Conservation (phyloP, 1,284 basidiomycete genomes). For the Caloboletus firmus region DNA sequence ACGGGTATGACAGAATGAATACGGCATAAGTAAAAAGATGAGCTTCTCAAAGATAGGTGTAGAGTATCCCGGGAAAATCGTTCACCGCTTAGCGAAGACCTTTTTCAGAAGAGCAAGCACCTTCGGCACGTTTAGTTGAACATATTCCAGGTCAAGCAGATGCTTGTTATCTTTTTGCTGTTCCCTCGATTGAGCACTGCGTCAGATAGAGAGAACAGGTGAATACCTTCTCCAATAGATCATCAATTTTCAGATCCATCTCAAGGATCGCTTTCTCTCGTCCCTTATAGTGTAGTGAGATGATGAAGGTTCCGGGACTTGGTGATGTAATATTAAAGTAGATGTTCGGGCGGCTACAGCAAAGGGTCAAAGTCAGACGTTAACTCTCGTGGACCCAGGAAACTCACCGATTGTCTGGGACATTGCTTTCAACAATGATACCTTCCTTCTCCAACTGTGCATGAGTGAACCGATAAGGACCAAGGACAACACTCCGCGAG, state of each 20-base stretch:
- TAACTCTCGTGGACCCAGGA: not conserved
- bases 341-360: conserved; percentile 87
- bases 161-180: conserved; percentile 99
- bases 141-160: conserved; percentile 93
- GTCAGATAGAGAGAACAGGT: not conserved
- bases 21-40: conserved; percentile 34
- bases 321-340: conserved; percentile 99
- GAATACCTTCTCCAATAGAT: conserved; percentile 90
- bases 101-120: conserved; percentile 90
- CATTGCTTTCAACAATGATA: conserved; percentile 98
- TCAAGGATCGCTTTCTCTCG: conserved; percentile 99
- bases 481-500: conserved; percentile 80
- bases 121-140: conserved; percentile 95
- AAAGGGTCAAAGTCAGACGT: conserved; percentile 3
- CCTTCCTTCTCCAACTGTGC: conserved; percentile 98
- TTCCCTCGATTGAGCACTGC: conserved; percentile 18
- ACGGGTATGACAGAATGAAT: conserved; percentile 34
- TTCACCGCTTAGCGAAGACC: conserved; percentile 83
- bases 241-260: conserved; percentile 99
- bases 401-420: conserved; percentile 91
- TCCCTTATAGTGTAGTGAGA: conserved; percentile 97
- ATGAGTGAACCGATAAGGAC: conserved; percentile 96
- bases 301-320: conserved; percentile 97
- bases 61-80: conserved; percentile 19
- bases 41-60: conserved; percentile 30